These are phyloP conservation scores for Russula earlei DNA, from an alignment of 768 basidiomycete genomes.

Conservation along the genomic window DNA sequence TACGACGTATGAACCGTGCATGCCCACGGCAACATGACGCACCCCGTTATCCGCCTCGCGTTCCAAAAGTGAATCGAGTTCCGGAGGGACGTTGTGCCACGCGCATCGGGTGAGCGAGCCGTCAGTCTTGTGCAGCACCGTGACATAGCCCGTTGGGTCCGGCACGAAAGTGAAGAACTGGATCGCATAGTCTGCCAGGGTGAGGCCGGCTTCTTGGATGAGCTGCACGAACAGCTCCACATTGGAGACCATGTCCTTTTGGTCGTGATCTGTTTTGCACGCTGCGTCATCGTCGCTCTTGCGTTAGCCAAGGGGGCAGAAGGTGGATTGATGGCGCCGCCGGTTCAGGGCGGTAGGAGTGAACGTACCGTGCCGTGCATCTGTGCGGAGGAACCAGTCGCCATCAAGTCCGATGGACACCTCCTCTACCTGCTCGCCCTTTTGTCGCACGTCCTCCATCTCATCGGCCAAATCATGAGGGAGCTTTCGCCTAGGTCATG, in stretches of 20 bases:
- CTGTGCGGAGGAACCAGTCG: slow-evolving; percentile 13
- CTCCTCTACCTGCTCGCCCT: slow-evolving; percentile 5
- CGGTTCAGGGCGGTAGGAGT: too few species aligned
- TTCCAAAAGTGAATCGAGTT: neutral
- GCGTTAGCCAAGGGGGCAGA: neutral
- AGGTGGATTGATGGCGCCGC: neutral
- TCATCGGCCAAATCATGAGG: slow-evolving; percentile 3
- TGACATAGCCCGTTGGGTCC: neutral
- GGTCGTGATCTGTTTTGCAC: neutral
- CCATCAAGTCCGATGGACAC: slow-evolving; percentile 8
- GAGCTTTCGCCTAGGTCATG: neutral
- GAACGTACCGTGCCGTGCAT: slow-evolving; percentile 3
- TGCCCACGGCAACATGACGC: slow-evolving; percentile 8
- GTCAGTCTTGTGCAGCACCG: slow-evolving; percentile 2
- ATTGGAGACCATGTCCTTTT: neutral
- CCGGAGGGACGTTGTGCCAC: slow-evolving; percentile 4
- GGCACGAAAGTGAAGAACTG: slow-evolving; percentile 10
- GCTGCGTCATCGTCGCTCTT: neutral
- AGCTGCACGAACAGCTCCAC: slow-evolving; percentile 4
- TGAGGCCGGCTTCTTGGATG: neutral
- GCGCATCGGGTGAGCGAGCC: neutral
- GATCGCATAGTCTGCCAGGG: neutral
- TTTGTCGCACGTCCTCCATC: neutral
- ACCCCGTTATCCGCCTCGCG: neutral
- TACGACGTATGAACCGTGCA: slow-evolving; percentile 3